Base-by-base conservation (phyloP, 1,139 yeast species). In the Protomyces gravidus region DNA sequence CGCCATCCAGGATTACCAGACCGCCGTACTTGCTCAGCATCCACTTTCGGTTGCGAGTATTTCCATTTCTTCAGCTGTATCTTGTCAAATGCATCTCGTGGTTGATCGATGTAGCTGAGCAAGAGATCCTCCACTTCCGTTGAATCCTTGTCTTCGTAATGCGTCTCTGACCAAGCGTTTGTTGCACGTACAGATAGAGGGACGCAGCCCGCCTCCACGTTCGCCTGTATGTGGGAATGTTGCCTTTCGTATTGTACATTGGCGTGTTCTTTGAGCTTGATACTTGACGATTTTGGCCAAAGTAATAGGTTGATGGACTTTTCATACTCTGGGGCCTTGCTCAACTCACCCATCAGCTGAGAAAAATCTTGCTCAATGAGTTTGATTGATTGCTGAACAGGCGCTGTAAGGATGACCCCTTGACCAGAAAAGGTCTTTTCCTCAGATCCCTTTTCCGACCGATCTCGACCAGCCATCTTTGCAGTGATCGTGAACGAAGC, bases 31-130 rank as follows among this genome's bases (percentile, higher is more conserved):
- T 19, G 23, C 9, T 36, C 21, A 5, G 19, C 21, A 36, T 36
- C 42, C 21, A 36, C 42, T 21, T 26, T 25, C 13, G 26, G 23
- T 25, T 36, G 36, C 6, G 58, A 23, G 19, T 33, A 30, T 9
- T 21, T 17, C 58, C 58, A 53, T 33, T 50, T 19, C 36, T 53
- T 53, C 39, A 53, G 46, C 23, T 53, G 58, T 7, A 53, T 21
- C 39, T 39, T 26, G 27, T 53, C 51, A 17, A 25, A 53, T 5
- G 47, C 51, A 27, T 26, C 47, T 9, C 28, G 26, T 17, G 46
- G 6, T 11, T 32, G 2, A 1, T 17, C 36, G 2, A 25, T 13
- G 19, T n/a, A 33, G 13, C 23, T 40, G 2, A 53, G n/a, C 5
- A 53, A 21, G 26, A 15, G n/a, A 11, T 17, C 17, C 23, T 33